A percentile compares a stretch with the other conserved stretches of the same genome.
These are phyloP conservation scores for Spergularia azorica DNA, from an alignment of 179 eudicot genomes.

Conservation along the genomic window DNA sequence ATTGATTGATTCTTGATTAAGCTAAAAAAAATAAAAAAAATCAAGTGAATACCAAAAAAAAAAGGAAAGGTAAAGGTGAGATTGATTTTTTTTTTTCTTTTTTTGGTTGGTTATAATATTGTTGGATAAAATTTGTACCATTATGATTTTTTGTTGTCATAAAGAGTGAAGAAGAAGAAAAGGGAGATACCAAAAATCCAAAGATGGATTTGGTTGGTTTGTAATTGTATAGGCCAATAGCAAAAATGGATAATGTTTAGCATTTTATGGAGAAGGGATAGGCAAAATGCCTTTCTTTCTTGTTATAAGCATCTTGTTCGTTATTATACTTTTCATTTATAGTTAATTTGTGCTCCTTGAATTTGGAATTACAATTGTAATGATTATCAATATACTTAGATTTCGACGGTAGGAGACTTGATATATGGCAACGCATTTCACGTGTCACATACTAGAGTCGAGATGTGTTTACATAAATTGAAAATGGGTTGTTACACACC, in stretches of 20 bases:
- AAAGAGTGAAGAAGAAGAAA: background rate
- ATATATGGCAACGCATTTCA: no score
- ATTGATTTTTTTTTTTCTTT: conserved; percentile 1
- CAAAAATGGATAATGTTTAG: conserved; percentile 14
- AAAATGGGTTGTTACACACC: no score
- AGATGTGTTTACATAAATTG: no score
- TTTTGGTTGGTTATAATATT: background rate
- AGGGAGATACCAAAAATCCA: conserved; percentile 13
- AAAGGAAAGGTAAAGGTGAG: conserved; percentile 2
- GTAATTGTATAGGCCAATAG: conserved; percentile 23
- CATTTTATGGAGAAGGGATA: background rate
- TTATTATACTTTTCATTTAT: no score
- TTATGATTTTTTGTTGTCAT: background rate
- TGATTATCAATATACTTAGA: no score
- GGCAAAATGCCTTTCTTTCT: conserved; percentile 10
- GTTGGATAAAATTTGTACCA: background rate
- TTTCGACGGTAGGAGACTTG: no score
- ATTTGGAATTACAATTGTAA: no score
- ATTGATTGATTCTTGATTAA: conserved; percentile 6
- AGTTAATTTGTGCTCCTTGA: no score
- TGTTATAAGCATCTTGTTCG: no score
- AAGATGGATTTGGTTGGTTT: background rate
- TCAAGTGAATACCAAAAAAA: background rate
- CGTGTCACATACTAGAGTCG: no score
- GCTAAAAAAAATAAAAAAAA: no score